Evolutionary conservation across 495 filamentous ascomycete genomes (phyloP), one percentile per base, ranked within the genome.

Genomic region (Aspergillus steynii): DNA sequence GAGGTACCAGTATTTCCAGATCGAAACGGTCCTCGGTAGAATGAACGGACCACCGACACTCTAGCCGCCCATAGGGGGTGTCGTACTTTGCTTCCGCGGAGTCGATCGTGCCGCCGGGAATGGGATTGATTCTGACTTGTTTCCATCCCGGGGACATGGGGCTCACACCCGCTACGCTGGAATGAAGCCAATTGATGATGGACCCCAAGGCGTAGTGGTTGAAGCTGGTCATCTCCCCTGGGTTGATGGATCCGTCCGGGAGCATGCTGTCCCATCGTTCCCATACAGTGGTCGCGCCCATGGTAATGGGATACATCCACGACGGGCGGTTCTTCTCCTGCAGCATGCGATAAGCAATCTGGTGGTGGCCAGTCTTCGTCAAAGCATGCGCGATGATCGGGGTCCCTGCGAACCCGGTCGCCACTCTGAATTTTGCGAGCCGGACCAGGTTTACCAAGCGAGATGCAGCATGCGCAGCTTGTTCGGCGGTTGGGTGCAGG

Each of bases 221-320:
- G 62, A 86, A 86, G 15, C 77, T 81, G 4, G 79, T 83, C 84
- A 86, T 85, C 27, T 74, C 55, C 1, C 81, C 82, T 0, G 80
- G 76, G 60, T 86, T 85, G 29, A 85, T 71, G 1, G 70, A 71
- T 1, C 82, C 82, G 62, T 85, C 73, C 0, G 79, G 77, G 3
- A 83, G 70, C 63, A 86, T 76, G 31, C 74, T 79, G 58, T 85
- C 79, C 83, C 84, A 85, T 5, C 84, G 71, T 66, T 86, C 83
- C 83, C 81, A 85, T 1, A 79, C 77, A 2, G 82, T 83, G 0
- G 84, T 86, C 0, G 76, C 83, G 7, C 76, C 77, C 77, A 82
- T 80, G 2, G 67, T 71, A 25, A 86, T 72, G 5, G 79, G 81
- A 65, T 83, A 84, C 48, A 85, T 64, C 82, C 81, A 84, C 7